Percentiles rank a stretch among this genome's conserved stretches.
phyloP scores from a whole-genome alignment of 352 stramenopile genomes.

The Phytophthora uliginosa region DNA sequence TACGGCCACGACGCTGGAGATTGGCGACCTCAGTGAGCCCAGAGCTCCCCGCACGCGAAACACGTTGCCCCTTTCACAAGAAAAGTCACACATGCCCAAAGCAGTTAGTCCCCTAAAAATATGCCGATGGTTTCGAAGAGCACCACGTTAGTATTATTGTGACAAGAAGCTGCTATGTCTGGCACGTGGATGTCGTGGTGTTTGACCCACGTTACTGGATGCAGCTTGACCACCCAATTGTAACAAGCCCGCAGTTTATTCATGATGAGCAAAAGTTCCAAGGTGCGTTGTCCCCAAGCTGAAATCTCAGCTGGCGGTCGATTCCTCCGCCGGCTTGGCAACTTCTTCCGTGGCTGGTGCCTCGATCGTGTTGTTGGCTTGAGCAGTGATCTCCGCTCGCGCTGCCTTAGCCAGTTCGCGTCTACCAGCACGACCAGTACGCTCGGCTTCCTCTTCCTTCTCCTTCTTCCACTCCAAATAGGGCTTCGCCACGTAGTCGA shows the following conservation, averaged over 20 bases:
- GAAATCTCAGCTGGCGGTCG: constrained; percentile 15
- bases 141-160: constrained; percentile 11
- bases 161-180: constrained; percentile 12
- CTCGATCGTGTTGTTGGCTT: constrained; percentile 2
- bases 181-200: not conserved
- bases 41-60: not conserved
- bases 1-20: not conserved
- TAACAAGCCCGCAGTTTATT: constrained; percentile 9
- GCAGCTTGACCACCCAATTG: not conserved
- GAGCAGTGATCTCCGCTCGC: constrained; percentile 21
- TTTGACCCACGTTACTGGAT: not conserved
- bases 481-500: constrained; percentile 70
- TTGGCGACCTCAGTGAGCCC: not conserved
- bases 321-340: not conserved
- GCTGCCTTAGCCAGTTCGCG: constrained; percentile 49
- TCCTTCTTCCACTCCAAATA: constrained; percentile 80
- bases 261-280: not conserved
- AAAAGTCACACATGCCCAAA: constrained; percentile 22
- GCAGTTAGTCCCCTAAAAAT: constrained; percentile 41
- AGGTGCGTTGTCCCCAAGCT: not conserved
- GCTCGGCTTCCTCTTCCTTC: constrained; percentile 69
- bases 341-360: constrained; percentile 1
- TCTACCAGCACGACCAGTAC: constrained; percentile 51
- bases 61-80: constrained; percentile 7
- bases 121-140: constrained; percentile 25